These are phyloP conservation scores for Alternaria sp. DNA, from an alignment of 2,329 filamentous ascomycete species.

Conservation along the genomic window DNA sequence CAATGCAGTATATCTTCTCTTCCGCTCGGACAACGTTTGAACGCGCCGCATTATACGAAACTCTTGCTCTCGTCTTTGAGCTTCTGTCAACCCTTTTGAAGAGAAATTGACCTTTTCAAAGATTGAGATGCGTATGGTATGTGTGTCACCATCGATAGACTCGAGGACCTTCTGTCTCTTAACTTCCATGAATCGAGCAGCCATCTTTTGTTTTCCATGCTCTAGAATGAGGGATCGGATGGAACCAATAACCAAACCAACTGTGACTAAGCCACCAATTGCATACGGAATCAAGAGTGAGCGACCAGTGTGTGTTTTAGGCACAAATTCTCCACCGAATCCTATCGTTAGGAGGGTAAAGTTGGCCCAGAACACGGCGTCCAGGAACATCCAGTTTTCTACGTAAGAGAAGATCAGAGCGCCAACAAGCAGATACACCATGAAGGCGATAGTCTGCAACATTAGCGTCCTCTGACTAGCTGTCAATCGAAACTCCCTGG, in stretches of 20 bases:
- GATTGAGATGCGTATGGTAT: slow-evolving; percentile 55
- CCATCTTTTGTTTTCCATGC: slow-evolving; percentile 61
- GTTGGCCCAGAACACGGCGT: slow-evolving; percentile 65
- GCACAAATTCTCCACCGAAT: slow-evolving; percentile 61
- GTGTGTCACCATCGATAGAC: slow-evolving; percentile 50
- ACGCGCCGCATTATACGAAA: slow-evolving; percentile 56
- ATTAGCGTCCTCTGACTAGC: slow-evolving; percentile 65
- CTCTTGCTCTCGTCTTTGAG: slow-evolving; percentile 58
- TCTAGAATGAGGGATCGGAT: slow-evolving; percentile 62
- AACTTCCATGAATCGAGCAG: slow-evolving; percentile 60
- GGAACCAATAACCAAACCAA: slow-evolving; percentile 65
- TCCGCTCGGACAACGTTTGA: slow-evolving; percentile 48
- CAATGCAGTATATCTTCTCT: slow-evolving; percentile 54
- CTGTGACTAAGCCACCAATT: slow-evolving; percentile 63
- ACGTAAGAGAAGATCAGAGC: slow-evolving; percentile 59
- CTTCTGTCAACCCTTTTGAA: slow-evolving; percentile 51
- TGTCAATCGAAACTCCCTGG: slow-evolving; percentile 65
- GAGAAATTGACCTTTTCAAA: slow-evolving; percentile 54
- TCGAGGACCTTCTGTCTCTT: slow-evolving; percentile 56
- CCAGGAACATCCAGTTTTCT: slow-evolving; percentile 63
- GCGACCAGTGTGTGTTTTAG: slow-evolving; percentile 60
- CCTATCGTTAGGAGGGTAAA: slow-evolving; percentile 66
- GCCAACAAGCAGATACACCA: slow-evolving; percentile 59
- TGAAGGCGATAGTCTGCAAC: slow-evolving; percentile 62
- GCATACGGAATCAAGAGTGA: slow-evolving; percentile 64